phyloP scores from a whole-genome alignment of 805 yeast species.

The Candida caryicola region DNA sequence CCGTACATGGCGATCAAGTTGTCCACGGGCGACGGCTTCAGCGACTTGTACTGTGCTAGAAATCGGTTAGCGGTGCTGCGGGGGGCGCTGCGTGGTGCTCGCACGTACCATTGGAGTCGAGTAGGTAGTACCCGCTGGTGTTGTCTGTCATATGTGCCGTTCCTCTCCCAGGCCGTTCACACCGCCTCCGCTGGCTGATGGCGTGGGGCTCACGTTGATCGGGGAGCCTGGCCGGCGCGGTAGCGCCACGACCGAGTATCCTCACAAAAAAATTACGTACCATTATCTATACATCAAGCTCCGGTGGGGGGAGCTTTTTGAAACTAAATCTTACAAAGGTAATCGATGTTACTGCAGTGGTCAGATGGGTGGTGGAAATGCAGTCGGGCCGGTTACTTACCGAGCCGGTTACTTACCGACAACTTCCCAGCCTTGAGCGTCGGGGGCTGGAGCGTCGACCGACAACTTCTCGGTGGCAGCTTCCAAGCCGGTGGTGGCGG shows the following conservation, averaged over 20 bases:
- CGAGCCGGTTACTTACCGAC: conserved; percentile 36
- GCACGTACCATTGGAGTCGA: conserved; percentile 22
- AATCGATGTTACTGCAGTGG: conserved; percentile 4
- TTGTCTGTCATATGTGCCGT: too few species aligned
- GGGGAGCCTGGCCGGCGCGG: too few species aligned
- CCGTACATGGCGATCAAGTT: conserved; percentile 71
- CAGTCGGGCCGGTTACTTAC: too few species aligned
- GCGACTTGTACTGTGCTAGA: conserved; percentile 17
- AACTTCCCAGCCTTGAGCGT: conserved; percentile 44
- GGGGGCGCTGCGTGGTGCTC: too few species aligned
- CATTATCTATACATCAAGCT: conserved; percentile 4
- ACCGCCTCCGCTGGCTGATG: too few species aligned
- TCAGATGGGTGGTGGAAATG: background rate
- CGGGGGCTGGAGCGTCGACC: conserved; percentile 18
- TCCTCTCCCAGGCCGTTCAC: background rate
- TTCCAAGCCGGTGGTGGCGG: conserved; percentile 26
- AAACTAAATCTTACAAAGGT: background rate
- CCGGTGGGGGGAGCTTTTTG: background rate
- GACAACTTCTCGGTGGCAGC: conserved; percentile 40
- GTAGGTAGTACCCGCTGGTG: conserved; percentile 32
- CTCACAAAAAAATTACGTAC: background rate
- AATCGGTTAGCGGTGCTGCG: too few species aligned
- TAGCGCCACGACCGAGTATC: background rate
- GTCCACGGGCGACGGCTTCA: conserved; percentile 67
- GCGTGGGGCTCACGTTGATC: too few species aligned